Evolutionary conservation across 331 rosid genomes (phyloP), one percentile per base, ranked within the genome.

Genomic region (Stylosanthes scabra): DNA sequence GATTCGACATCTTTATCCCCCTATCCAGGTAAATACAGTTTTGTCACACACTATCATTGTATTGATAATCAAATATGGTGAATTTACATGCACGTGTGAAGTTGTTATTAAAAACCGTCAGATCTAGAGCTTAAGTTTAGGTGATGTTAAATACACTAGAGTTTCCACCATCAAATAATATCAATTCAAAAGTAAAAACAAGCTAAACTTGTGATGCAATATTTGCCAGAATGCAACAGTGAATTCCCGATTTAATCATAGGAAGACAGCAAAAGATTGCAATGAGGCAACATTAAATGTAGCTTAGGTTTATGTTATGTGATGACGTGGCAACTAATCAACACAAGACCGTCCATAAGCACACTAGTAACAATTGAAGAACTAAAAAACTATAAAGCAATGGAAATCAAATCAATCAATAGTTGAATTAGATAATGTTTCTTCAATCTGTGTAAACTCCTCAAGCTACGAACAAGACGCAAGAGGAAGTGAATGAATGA

Each of bases 271-370:
- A 56, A 73, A 51, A 69, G 14, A 52, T 2, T 14, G 9, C 37
- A 57, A 0, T 0, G 68, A 40, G 70, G 81, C 85, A 84, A 80
- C 74, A 29, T 6, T 77, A 45, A 55, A 80, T 84, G 68, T 80
- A 84, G 88, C 88, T 84, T 80, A 80, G 68, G 88, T 52, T 59
- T 44, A 64, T 84, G 88, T 84, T 84, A 59, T 84, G 85, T 73
- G 62, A 75, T 80, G 79, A 59, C 11, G 83, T 45, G 7, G 50
- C 7, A 37, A 29, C 83, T 54, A 55, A 74, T 66, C 83, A 84
- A 72, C 52, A 80, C 85, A 84, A 69, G 88, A 84, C 88, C 88
- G 88, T 84, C 82, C 83, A 83, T 80, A 84, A 84, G 88, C 88
- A 80, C 85, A 65, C 4, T 4, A 1, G 11, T 11, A 2, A 10